Percentiles rank a stretch among this genome's conserved stretches.
Conservation (phyloP, 257 asterid species). For the Solanum tarijense region DNA sequence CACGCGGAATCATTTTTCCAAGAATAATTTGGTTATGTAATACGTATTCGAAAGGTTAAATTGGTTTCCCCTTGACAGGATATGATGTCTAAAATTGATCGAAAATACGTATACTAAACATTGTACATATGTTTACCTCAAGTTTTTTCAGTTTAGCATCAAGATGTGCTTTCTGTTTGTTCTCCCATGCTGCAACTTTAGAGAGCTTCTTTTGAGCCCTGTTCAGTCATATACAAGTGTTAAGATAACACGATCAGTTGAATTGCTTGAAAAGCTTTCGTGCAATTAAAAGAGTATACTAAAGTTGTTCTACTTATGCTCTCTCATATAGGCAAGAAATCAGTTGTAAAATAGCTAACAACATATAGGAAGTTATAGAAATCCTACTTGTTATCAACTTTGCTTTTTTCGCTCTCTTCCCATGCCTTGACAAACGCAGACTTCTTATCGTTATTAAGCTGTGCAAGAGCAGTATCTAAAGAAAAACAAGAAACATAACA, state of each 20-base stretch:
- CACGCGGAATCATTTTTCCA: not conserved
- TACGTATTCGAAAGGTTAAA: not conserved
- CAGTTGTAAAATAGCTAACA: not conserved
- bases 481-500: not conserved
- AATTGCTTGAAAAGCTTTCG: not conserved
- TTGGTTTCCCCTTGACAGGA: not conserved
- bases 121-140: conserved; percentile 37
- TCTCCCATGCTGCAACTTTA: conserved; percentile 70
- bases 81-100: not conserved
- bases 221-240: not conserved
- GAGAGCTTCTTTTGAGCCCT: conserved; percentile 75
- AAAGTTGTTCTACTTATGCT: not conserved
- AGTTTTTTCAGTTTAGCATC: conserved; percentile 55
- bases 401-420: conserved; percentile 73
- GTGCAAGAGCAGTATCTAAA: conserved; percentile 69
- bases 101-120: not conserved
- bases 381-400: conserved; percentile 70
- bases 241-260: not conserved
- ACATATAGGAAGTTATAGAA: not conserved
- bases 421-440: conserved; percentile 65
- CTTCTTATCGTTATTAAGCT: conserved; percentile 55
- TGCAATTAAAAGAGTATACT: not conserved
- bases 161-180: conserved; percentile 55
- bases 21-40: not conserved
- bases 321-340: not conserved